A percentile compares a stretch with the other conserved stretches of the same genome.
These are phyloP conservation scores for Ustilago lituana DNA, from an alignment of 1,284 basidiomycete species.

Conservation along the genomic window DNA sequence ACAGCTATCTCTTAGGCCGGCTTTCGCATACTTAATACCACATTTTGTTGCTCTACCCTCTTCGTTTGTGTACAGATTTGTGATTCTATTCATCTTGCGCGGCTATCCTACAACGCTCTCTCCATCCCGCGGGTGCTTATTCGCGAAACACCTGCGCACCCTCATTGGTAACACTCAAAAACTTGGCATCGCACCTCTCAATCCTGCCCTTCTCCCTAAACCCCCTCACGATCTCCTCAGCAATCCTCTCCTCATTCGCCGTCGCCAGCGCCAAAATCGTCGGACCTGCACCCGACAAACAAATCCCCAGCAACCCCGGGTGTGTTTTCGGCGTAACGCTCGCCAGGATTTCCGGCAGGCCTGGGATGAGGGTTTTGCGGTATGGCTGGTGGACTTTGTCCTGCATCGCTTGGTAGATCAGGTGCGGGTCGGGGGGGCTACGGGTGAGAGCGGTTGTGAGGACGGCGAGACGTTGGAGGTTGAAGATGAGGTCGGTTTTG, in stretches of 20 bases:
- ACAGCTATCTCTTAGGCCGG: no score
- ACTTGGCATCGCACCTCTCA: slow-evolving; percentile 53
- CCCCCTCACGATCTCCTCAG: slow-evolving; percentile 55
- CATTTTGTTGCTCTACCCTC: no score
- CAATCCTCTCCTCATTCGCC: slow-evolving; percentile 62
- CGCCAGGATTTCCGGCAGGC: slow-evolving; percentile 74
- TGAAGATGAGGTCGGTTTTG: slow-evolving; percentile 91
- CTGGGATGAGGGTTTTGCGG: slow-evolving; percentile 89
- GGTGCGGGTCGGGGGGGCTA: slow-evolving; percentile 86
- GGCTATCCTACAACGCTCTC: no score
- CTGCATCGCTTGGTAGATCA: slow-evolving; percentile 99
- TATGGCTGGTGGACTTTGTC: slow-evolving; percentile 98
- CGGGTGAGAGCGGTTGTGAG: slow-evolving; percentile 92
- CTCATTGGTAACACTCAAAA: slow-evolving; percentile 59
- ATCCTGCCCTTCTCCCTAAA: slow-evolving; percentile 61
- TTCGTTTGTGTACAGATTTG: no score
- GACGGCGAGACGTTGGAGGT: slow-evolving; percentile 96
- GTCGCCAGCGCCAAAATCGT: slow-evolving; percentile 97
- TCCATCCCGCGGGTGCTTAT: no score
- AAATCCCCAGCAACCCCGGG: slow-evolving; percentile 93
- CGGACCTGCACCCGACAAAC: slow-evolving; percentile 95
- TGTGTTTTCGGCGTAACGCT: slow-evolving; percentile 86
- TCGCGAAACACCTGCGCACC: slow-evolving; percentile 40
- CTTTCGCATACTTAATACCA: no score
- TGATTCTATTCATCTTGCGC: no score